Percentiles rank a stretch among this genome's conserved stretches.
Conservation (phyloP, 495 filamentous ascomycete genomes). For the Aspergillus steynii region DNA sequence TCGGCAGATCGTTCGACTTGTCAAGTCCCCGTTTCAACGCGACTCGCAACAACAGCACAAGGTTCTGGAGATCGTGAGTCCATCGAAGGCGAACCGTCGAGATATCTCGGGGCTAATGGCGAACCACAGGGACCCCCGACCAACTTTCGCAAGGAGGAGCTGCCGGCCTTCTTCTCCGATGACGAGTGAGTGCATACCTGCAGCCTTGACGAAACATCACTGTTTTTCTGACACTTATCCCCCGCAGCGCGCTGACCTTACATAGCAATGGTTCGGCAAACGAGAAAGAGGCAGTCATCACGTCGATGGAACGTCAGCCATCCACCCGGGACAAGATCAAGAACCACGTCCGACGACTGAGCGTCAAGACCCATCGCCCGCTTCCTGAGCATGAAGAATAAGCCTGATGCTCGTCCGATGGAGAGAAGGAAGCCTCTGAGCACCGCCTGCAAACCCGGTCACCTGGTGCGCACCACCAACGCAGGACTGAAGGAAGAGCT, state of each 20-base stretch:
- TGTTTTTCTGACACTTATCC: slow-evolving; percentile 31
- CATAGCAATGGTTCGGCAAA: slow-evolving; percentile 33
- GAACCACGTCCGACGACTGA: slow-evolving; percentile 36
- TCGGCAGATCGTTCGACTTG: slow-evolving; percentile 37
- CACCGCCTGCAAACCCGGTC: neutral
- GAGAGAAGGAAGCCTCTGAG: neutral
- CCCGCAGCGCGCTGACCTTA: slow-evolving; percentile 41
- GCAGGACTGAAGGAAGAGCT: neutral
- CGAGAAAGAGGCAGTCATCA: slow-evolving; percentile 35
- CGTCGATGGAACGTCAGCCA: slow-evolving; percentile 27
- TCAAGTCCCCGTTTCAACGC: slow-evolving; percentile 40
- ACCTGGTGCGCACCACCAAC: neutral
- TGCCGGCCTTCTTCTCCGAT: slow-evolving; percentile 42
- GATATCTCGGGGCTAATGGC: neutral
- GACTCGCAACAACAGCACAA: slow-evolving; percentile 25
- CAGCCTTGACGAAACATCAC: slow-evolving; percentile 12
- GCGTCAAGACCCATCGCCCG: slow-evolving; percentile 27
- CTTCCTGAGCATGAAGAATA: slow-evolving; percentile 25
- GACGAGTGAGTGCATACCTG: slow-evolving; percentile 43
- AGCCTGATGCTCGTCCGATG: neutral
- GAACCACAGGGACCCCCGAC: slow-evolving; percentile 40
- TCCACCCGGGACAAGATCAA: slow-evolving; percentile 36
- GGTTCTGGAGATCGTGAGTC: slow-evolving; percentile 43
- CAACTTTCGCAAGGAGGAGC: slow-evolving; percentile 48
- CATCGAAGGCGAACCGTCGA: neutral